phyloP scores from a whole-genome alignment of 371 early-diverging fungal genomes.

The Vairimorpha apis region DNA sequence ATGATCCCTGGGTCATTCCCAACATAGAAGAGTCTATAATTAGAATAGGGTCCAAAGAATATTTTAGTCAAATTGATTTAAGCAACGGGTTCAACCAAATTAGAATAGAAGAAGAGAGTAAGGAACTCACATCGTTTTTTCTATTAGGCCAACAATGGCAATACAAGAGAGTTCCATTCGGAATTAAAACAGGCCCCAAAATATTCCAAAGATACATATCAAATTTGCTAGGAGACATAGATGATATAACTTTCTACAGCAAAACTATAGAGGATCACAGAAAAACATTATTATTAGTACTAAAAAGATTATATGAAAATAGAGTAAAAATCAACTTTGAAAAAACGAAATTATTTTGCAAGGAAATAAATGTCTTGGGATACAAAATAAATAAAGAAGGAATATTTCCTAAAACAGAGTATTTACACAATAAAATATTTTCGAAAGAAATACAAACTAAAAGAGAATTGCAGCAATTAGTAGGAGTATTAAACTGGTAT shows the following conservation, averaged over 20 bases:
- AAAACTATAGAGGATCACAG: constrained; percentile 57
- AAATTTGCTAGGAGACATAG: constrained; percentile 34
- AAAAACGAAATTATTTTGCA: constrained; percentile 62
- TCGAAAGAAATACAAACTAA: not conserved
- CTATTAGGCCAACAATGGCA: not conserved
- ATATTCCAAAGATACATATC: constrained; percentile 13
- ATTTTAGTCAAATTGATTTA: constrained; percentile 9
- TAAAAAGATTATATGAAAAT: constrained; percentile 53
- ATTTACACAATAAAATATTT: constrained; percentile 3
- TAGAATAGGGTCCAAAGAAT: constrained; percentile 41
- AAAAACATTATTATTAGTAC: constrained; percentile 53
- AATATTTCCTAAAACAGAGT: not conserved
- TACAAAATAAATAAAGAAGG: constrained; percentile 47
- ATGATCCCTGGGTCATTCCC: not conserved
- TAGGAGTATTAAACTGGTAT: constrained; percentile 16
- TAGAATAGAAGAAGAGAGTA: not conserved
- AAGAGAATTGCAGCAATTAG: not conserved
- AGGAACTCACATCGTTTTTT: not conserved
- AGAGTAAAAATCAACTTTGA: constrained; percentile 57
- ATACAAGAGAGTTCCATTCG: constrained; percentile 23
- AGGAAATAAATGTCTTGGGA: constrained; percentile 60
- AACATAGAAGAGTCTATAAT: constrained; percentile 21
- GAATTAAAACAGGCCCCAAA: constrained; percentile 15
- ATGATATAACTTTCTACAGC: constrained; percentile 64
- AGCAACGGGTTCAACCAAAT: constrained; percentile 5